phyloP scores from a whole-genome alignment of 2,329 filamentous ascomycete species.

The Leptographium wingfieldii region DNA sequence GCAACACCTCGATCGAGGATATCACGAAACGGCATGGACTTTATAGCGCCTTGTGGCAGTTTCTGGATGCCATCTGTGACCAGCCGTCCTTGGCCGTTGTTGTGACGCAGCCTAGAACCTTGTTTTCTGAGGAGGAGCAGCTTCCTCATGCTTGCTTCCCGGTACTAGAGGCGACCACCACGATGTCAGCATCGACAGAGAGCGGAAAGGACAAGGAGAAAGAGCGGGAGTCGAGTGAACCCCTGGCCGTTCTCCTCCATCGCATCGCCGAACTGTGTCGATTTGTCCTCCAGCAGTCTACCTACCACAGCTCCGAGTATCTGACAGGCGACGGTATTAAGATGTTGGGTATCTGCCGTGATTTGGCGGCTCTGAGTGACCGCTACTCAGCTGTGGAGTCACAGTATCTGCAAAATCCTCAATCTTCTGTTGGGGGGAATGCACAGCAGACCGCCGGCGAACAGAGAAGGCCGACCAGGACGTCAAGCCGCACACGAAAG shows the following conservation, averaged over 20 bases:
- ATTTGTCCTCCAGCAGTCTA: constrained; percentile 18
- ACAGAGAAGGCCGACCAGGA: not conserved
- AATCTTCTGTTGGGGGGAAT: not conserved
- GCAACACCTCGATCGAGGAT: constrained; percentile 16
- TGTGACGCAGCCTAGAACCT: constrained; percentile 20
- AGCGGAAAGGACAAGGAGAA: not conserved
- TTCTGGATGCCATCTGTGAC: constrained; percentile 22
- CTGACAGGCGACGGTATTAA: constrained; percentile 14
- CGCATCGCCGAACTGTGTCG: constrained; percentile 20
- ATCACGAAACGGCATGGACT: constrained; percentile 15
- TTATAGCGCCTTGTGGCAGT: constrained; percentile 25
- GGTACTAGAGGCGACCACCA: not conserved
- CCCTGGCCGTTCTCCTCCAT: not conserved
- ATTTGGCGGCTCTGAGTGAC: constrained; percentile 16
- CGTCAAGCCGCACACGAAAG: not conserved
- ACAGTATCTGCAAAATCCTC: not conserved
- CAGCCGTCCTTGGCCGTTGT: constrained; percentile 20
- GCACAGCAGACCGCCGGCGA: not conserved
- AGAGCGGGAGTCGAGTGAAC: not conserved
- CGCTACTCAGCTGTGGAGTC: constrained; percentile 13
- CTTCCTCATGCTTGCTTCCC: constrained; percentile 22
- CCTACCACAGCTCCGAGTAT: constrained; percentile 13
- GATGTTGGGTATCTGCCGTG: constrained; percentile 21
- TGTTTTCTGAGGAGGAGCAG: constrained; percentile 21
- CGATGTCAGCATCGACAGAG: not conserved